Base-by-base conservation (phyloP, 1,139 yeast species). In the Nematodospora anomalae region DNA sequence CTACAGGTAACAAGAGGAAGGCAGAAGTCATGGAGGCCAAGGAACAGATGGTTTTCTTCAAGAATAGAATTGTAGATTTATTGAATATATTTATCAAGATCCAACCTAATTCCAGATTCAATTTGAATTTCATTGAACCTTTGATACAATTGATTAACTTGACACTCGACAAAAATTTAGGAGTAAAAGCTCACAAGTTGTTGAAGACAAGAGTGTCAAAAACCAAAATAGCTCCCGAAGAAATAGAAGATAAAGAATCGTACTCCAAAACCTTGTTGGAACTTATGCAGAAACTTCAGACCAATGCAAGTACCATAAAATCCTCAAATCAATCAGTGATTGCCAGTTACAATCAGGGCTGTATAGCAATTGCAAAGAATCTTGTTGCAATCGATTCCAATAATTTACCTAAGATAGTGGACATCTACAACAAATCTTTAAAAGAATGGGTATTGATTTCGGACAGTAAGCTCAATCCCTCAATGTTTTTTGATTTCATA, bases 31-130 rank as follows among this genome's bases (percentile, higher is more conserved):
- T 71, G 32, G 83, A 80, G 44, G 96, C 97, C 5, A 77, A 81
- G 51, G 88, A 84, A 50, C 84, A 80, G 51, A 84, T 92, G 71
- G 68, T 82, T 4, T 76, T 84, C 38, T 83, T 89, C 66, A 92
- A 92, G 55, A 78, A 79, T 45, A 71, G 96, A 39, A 74, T 88
- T 4, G 62, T 90, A 35, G 97, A 89, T 50, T 66, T 92, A 49
- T 56, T 92, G 28, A 94, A 85, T 21, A 62, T 76, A 5, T 87
- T 76, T 50, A 63, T 69, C 46, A 75, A 71, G 44, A 54, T 54
- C 6, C 73, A 77, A 46, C 71, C 77, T 0, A 52, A 62, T 18
- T 71, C 74, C n/a, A 47, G 57, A 11, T 55, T 59, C 58, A 65
- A 64, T 41, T 51, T 83, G 29, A 51, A 63, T 2, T 62, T 79